Evolutionary conservation across 1,284 basidiomycete genomes (phyloP), one percentile per base, ranked within the genome.

Genomic region (Papiliotrema flavescens): DNA sequence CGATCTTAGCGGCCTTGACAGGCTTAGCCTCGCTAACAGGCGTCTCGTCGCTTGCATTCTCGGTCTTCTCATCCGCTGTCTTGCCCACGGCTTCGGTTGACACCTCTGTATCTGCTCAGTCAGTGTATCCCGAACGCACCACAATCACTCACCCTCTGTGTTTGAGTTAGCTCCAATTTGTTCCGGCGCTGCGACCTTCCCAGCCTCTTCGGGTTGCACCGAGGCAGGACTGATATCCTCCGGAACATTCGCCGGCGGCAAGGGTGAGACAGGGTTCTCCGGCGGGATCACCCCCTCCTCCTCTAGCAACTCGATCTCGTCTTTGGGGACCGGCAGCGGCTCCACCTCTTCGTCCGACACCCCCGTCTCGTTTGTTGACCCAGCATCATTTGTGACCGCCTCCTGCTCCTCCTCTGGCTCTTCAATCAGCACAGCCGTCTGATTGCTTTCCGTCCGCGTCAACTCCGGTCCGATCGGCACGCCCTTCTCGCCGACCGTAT

Each of bases 231-330:
- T 7, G 20, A 3, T 28, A 2, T 37, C 41, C 41, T 23, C 14
- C 14, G 19, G 15, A 20, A 8, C 20, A 19, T 53, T 44, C 26
- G 26, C 36, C 32, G 50, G 47, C 3, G 54, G 56, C 37, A 56
- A 39, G 5, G 60, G 54, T 43, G 60, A 59, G 4, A 54, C 51
- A 8, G 44, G 28, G 20, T 48, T 14, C 26, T 53, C 61, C 8
- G 52, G 20, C 2, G 59, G 52, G 9, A 71, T 51, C 55, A 62
- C 56, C 15, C 65, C 66, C 37, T 66, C 55, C 28, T 70, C 67
- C 41, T 69, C 67, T 23, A 65, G 36, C 34, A 74, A 44, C 40
- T 70, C 71, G 40, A 70, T 69, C 54, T 72, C 68, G 54, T 70
- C 68, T 43, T 70, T 70, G 8, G 65, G 63, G 11, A 64, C 61